phyloP scores from a whole-genome alignment of 1,139 yeast genomes.

The Geotrichum candidum region DNA sequence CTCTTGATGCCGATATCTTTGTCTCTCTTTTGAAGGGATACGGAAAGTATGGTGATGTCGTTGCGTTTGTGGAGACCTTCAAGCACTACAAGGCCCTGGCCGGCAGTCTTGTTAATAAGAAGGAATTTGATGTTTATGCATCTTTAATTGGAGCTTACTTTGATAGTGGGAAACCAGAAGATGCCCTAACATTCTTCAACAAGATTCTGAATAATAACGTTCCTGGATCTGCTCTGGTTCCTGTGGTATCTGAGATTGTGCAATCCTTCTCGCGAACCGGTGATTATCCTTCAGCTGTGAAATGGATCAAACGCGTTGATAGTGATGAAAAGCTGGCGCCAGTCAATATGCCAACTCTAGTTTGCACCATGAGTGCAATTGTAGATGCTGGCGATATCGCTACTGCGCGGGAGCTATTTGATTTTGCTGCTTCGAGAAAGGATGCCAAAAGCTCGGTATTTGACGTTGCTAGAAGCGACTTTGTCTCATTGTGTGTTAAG shows the following conservation, averaged over 20 bases:
- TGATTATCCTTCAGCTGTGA: constrained; percentile 31
- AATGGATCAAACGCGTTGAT: constrained; percentile 32
- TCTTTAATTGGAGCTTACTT: constrained; percentile 34
- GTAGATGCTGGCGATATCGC: constrained; percentile 23
- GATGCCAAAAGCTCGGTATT: constrained; percentile 18
- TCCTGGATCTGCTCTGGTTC: constrained; percentile 9
- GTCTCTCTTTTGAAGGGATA: constrained; percentile 20
- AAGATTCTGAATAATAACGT: constrained; percentile 20
- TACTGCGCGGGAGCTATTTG: constrained; percentile 27
- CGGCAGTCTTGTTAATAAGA: constrained; percentile 8
- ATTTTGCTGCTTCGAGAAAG: constrained; percentile 25
- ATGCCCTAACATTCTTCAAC: constrained; percentile 30
- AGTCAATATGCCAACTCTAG: constrained; percentile 22
- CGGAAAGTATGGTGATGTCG: constrained; percentile 21
- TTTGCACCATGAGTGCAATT: constrained; percentile 22
- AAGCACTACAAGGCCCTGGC: constrained; percentile 15
- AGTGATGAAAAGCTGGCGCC: constrained; percentile 22
- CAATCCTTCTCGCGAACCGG: constrained; percentile 31
- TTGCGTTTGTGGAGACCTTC: constrained; percentile 19
- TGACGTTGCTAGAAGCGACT: constrained; percentile 25
- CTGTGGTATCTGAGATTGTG: constrained; percentile 24
- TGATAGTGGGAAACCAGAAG: constrained; percentile 24
- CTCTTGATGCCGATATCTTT: constrained; percentile 11
- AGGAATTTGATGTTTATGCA: constrained; percentile 24
- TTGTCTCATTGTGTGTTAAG: constrained; percentile 22